Evolutionary conservation across 495 filamentous ascomycete species (phyloP).

Genomic region (Astrothelium macrocarpum): DNA sequence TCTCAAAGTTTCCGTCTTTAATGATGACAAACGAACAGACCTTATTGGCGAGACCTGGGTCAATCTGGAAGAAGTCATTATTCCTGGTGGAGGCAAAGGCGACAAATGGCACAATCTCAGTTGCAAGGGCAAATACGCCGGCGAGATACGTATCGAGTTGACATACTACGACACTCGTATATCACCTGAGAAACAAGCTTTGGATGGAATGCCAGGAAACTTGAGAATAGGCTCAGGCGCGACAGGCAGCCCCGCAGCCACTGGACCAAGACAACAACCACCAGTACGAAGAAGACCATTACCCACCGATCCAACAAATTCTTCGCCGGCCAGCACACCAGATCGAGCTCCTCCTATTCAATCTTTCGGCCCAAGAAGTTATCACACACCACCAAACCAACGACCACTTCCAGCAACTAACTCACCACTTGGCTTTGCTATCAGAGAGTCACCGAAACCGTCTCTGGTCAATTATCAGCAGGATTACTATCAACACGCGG

Average conservation of each 20-base stretch:
- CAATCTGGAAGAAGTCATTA: slow-evolving; percentile 67
- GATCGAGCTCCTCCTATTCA: slow-evolving; percentile 11
- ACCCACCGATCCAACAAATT: slow-evolving; percentile 32
- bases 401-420: slow-evolving; percentile 13
- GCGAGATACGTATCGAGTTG: slow-evolving; percentile 88
- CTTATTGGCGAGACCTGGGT: slow-evolving; percentile 91
- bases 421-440: slow-evolving; percentile 5
- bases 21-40: slow-evolving; percentile 94
- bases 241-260: slow-evolving; percentile 24
- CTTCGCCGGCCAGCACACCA: slow-evolving; percentile 17
- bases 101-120: slow-evolving; percentile 84
- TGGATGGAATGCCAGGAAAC: slow-evolving; percentile 32
- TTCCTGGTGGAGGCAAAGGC: slow-evolving; percentile 79
- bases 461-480: slow-evolving; percentile 3
- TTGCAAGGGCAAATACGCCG: slow-evolving; percentile 87
- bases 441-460: slow-evolving; percentile 8
- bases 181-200: slow-evolving; percentile 55
- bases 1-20: slow-evolving; percentile 91
- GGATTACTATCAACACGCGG: slow-evolving; percentile 1
- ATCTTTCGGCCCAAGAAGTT: slow-evolving; percentile 20
- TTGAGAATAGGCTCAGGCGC: slow-evolving; percentile 26
- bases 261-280: slow-evolving; percentile 52
- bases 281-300: slow-evolving; percentile 67
- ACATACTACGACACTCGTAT: slow-evolving; percentile 90
- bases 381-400: slow-evolving; percentile 21